Base-by-base conservation (phyloP, 176 grass and related monocot species). In the Guadua angustifolia region DNA sequence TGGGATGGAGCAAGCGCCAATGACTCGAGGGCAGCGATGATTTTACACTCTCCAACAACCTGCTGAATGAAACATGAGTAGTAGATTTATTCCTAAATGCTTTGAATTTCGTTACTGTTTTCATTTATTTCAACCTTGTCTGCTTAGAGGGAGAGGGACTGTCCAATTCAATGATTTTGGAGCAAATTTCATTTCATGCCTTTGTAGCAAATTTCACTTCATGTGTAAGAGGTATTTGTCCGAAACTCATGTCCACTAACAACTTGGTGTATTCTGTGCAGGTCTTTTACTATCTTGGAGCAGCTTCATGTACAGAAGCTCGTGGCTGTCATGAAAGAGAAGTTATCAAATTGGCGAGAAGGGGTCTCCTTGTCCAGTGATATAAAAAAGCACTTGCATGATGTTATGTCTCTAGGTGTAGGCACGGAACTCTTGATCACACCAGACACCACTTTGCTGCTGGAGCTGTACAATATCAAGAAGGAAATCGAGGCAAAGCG, bases 261-360 rank as follows among this genome's bases (percentile, higher is more conserved):
- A 63, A 60, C 21, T 29, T 61, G 42, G 64, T 85, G 71, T 57
- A 49, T 53, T 24, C 29, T 89, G 42, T 79, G 24, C 83, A 98
- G 95, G 93, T 98, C 91, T 55, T 53, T 64, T 66, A 90, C 91
- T 65, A 74, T 95, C 19, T 87, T 95, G 87, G 88, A 92, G 69
- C 91, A 93, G 35, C 85, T 98, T 85, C 85, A 95, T 90, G 66
- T 92, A 58, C 62, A 88, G 40, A 95, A 98, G 84, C 40, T 95
- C 18, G 53, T 87, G 16, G 75, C 87, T 35, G 84, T 55, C 5
- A 72, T 95, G 47, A 90, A 92, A 77, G 95, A 93, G 61, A 78
- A 85, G 58, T 29, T 86, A 26, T 79, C 91, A 35, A 90, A 90
- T 71, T 72, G 55, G 14, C 83, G 67, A 51, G 85, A 91, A 66